Conservation (phyloP, 331 rosid genomes). For the Rosa hybrid region DNA sequence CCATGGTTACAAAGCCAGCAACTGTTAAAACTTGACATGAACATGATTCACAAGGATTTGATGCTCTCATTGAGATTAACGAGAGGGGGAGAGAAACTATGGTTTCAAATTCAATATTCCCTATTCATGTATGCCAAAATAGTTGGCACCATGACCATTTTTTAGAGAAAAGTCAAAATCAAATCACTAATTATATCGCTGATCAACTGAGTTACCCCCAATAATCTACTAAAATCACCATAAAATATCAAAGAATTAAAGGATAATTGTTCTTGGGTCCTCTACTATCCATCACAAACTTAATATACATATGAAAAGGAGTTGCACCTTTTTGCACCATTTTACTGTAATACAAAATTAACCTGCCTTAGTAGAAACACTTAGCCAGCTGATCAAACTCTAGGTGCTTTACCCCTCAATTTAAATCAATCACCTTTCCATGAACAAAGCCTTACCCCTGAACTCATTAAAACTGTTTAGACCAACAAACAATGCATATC, state of each 20-base stretch:
- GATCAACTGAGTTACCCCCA: background rate
- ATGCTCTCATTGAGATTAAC: background rate
- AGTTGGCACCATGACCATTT: background rate
- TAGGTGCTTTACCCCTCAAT: background rate
- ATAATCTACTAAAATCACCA: background rate
- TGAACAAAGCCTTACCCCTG: background rate
- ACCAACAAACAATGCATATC: background rate
- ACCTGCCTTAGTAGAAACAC: background rate
- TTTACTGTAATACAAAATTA: background rate
- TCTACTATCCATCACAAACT: background rate
- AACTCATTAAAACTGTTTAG: background rate
- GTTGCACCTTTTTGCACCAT: background rate
- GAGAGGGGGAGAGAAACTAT: background rate
- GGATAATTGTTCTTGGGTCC: background rate
- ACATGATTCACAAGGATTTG: background rate
- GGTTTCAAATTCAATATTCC: background rate
- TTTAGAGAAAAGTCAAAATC: background rate
- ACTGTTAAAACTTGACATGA: constrained; percentile 2
- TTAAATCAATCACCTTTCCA: background rate
- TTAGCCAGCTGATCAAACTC: background rate
- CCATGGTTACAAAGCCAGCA: background rate
- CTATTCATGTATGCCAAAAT: background rate
- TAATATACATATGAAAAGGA: background rate
- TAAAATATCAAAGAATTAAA: background rate
- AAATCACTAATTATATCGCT: background rate